phyloP scores from a whole-genome alignment of 148 eudicot genomes.

The Pharnaceum exiguum region DNA sequence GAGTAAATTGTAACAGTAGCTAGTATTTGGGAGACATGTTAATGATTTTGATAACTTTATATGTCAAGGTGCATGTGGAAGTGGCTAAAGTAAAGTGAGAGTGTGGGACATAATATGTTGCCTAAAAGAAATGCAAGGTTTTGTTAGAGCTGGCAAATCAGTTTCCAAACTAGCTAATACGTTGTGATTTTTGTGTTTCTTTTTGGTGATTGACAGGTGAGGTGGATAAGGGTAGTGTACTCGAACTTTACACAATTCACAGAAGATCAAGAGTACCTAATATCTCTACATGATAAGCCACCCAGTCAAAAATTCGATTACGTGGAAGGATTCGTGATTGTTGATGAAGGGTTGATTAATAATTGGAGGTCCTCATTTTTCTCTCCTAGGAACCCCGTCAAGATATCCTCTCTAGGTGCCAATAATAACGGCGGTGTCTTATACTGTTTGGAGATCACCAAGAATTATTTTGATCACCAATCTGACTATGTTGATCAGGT shows the following conservation, averaged over 20 bases:
- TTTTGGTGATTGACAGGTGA: conserved; percentile 40
- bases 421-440: conserved; percentile 55
- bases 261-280: conserved; percentile 77
- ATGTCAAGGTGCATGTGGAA: too few relatives aligned
- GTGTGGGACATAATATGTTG: conserved; percentile 22
- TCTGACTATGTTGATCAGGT: conserved; percentile 63
- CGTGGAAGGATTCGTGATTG: conserved; percentile 90
- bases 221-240: conserved; percentile 87
- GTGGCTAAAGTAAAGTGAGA: too few relatives aligned
- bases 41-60: too few relatives aligned
- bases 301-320: conserved; percentile 58
- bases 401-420: conserved; percentile 58
- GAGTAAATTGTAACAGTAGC: too few relatives aligned
- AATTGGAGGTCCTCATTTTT: conserved; percentile 94
- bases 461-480: conserved; percentile 48
- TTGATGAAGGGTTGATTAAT: conserved; percentile 71
- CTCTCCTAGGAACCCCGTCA: conserved; percentile 73
- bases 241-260: conserved; percentile 70
- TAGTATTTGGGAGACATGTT: too few relatives aligned
- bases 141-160: background rate
- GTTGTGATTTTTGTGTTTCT: background rate
- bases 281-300: conserved; percentile 57
- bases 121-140: background rate
- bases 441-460: conserved; percentile 83
- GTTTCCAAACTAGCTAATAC: background rate